Evolutionary conservation across 2,329 filamentous ascomycete genomes (phyloP).

Genomic region (Conoideocrella luteorostrata): DNA sequence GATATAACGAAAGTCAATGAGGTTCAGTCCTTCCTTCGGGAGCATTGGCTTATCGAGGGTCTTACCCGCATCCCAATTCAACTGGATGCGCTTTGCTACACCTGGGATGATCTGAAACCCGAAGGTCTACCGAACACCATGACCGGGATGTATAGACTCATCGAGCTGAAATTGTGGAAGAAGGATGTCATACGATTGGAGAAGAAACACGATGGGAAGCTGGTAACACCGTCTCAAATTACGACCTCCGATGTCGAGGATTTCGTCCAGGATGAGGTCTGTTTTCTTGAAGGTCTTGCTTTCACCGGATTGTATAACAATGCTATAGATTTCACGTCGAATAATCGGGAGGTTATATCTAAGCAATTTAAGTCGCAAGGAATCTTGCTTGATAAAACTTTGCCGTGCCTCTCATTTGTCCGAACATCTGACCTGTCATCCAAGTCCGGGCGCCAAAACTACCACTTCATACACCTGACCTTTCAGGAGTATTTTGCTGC

Average conservation of each 20-base stretch:
- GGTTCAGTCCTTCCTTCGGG: slow-evolving; percentile 26
- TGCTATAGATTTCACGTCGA: slow-evolving; percentile 24
- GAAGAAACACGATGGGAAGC: slow-evolving; percentile 13
- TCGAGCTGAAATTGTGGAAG: slow-evolving; percentile 29
- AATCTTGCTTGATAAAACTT: slow-evolving; percentile 11
- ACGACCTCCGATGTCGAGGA: slow-evolving; percentile 13
- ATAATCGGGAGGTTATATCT: slow-evolving; percentile 16
- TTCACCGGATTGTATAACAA: slow-evolving; percentile 28
- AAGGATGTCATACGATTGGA: slow-evolving; percentile 29
- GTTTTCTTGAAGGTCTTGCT: slow-evolving; percentile 26
- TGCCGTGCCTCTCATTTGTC: slow-evolving; percentile 29
- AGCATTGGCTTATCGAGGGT: slow-evolving; percentile 23
- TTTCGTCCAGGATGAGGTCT: slow-evolving; percentile 13
- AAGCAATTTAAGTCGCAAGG: slow-evolving; percentile 7
- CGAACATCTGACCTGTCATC: slow-evolving; percentile 23
- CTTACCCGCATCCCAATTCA: slow-evolving; percentile 38
- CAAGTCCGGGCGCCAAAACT: slow-evolving; percentile 16
- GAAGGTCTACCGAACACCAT: too few relatives aligned
- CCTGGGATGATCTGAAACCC: too few relatives aligned
- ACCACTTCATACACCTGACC: slow-evolving; percentile 36
- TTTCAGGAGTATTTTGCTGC: slow-evolving; percentile 38
- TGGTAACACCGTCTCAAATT: not conserved
- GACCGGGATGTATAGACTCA: slow-evolving; percentile 24
- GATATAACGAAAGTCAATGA: slow-evolving; percentile 11
- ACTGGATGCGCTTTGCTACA: slow-evolving; percentile 36